Conservation (phyloP, 1,139 yeast species). For the Nadsonia commutata region DNA sequence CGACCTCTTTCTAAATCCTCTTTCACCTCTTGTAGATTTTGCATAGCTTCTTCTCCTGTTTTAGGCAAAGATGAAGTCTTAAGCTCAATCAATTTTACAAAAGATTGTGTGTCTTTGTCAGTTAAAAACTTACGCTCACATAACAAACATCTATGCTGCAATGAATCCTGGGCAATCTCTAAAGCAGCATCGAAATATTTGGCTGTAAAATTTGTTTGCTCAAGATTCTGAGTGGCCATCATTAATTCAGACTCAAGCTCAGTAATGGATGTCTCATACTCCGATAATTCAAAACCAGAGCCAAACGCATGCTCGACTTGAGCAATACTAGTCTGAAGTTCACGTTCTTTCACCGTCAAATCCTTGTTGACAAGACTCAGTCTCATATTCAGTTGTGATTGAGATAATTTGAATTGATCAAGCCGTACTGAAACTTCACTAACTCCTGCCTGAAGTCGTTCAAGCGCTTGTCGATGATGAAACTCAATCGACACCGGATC, state of each 20-base stretch:
- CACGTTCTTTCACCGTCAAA: conserved; percentile 3
- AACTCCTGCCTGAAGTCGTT: conserved; percentile 1
- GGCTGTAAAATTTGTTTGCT: conserved; percentile 50
- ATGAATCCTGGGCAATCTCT: conserved; percentile 34
- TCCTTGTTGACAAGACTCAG: conserved; percentile 4
- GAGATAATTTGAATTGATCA: background rate
- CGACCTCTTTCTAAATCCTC: conserved; percentile 10
- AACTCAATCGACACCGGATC: conserved; percentile 4
- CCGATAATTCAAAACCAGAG: conserved; percentile 2
- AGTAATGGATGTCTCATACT: conserved; percentile 19
- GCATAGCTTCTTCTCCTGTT: conserved; percentile 10
- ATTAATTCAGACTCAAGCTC: conserved; percentile 49
- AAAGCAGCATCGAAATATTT: conserved; percentile 53
- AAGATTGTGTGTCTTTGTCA: conserved; percentile 20
- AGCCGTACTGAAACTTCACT: conserved; percentile 1
- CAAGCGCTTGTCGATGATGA: conserved; percentile 1
- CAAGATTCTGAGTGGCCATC: conserved; percentile 44
- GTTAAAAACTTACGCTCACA: conserved; percentile 49
- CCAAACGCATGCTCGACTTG: background rate
- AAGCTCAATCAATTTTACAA: conserved; percentile 23
- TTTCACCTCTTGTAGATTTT: conserved; percentile 19
- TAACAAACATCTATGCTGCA: conserved; percentile 42
- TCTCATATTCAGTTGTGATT: background rate
- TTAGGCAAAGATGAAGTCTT: conserved; percentile 17
- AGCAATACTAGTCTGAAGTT: background rate